Evolutionary conservation across 176 grass and related monocot genomes (phyloP).

Genomic region (Ensete glaucum): DNA sequence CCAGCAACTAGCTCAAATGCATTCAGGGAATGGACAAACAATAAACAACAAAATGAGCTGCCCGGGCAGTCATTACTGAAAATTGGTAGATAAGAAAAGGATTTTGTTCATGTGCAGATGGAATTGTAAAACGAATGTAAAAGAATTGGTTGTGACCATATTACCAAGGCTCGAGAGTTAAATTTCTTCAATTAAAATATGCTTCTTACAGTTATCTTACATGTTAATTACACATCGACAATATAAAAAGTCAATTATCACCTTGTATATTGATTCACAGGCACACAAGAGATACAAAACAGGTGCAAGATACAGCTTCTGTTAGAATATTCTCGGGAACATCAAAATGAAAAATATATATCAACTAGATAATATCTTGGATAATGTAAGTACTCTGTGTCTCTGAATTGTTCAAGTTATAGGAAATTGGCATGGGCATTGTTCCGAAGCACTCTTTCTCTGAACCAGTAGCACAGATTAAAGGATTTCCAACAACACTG

Average conservation of each 20-base stretch:
- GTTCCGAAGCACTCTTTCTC: conserved; percentile 72
- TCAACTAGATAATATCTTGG: not conserved
- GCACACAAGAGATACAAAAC: not conserved
- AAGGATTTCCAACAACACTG: conserved; percentile 97
- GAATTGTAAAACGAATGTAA: not conserved
- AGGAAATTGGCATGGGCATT: conserved; percentile 50
- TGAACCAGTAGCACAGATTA: conserved; percentile 49
- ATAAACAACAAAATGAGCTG: too few relatives aligned
- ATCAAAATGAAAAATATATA: not conserved
- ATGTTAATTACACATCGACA: not conserved
- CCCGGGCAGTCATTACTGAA: too few relatives aligned
- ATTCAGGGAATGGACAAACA: too few relatives aligned
- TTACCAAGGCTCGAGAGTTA: not conserved
- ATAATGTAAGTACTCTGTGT: conserved; percentile 14
- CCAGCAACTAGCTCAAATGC: too few relatives aligned
- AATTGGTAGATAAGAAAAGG: too few relatives aligned
- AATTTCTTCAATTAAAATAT: not conserved
- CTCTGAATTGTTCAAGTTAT: conserved; percentile 56
- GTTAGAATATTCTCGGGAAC: not conserved
- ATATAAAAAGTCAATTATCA: not conserved
- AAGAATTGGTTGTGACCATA: not conserved
- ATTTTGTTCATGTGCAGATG: too few relatives aligned
- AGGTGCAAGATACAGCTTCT: not conserved
- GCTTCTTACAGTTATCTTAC: not conserved
- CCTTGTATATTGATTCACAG: not conserved